Base-by-base conservation (phyloP, 2,329 filamentous ascomycete species). In the Pseudocercospora cruenta region DNA sequence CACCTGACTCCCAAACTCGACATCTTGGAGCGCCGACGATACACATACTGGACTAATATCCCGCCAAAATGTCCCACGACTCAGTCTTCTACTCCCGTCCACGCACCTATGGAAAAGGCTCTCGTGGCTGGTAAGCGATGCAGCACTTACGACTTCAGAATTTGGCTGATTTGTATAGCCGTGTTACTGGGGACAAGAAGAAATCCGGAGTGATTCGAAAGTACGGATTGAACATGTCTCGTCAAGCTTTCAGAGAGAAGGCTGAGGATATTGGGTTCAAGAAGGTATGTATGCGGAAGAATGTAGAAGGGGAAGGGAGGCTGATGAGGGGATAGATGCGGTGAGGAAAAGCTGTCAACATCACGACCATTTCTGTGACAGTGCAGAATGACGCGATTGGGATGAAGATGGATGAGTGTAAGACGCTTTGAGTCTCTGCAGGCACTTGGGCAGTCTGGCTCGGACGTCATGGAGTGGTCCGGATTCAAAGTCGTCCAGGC, bases 161-260 rank as follows among this genome's bases (percentile, higher is more conserved):
- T n/a, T n/a, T n/a, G n/a, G n/a, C 28, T 60, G 61, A 21, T 22
- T 60, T 60, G 45, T 22, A 2, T 36, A 73, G 72, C 68, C 70
- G 71, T 33, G 72, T 73, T 19, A 73, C 72, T 1, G 72, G 72
- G 24, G 72, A 73, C 65, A 73, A 72, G 68, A 73, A 73, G 62
- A 72, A 72, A 33, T 63, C 67, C 26, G 72, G 72, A 45, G 62
- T 73, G 39, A 72, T 73, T 47, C 68, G 72, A 49, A 73, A 73
- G 58, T 73, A 73, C 60, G 72, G 72, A n/a, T 51, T 73, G 62
- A 73, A 72, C 51, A 73, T 73, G 72, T 71, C 68, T 4, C 66
- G 72, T 16, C 72, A 73, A 60, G 72, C 72, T n/a, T 73, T 73
- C 24, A 62, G 72, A 6, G 72, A 74, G 64, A 73, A 74, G 68